Evolutionary conservation across 2,329 filamentous ascomycete genomes (phyloP), one percentile per base, ranked within the genome.

Genomic region (Diaporthe sp.): DNA sequence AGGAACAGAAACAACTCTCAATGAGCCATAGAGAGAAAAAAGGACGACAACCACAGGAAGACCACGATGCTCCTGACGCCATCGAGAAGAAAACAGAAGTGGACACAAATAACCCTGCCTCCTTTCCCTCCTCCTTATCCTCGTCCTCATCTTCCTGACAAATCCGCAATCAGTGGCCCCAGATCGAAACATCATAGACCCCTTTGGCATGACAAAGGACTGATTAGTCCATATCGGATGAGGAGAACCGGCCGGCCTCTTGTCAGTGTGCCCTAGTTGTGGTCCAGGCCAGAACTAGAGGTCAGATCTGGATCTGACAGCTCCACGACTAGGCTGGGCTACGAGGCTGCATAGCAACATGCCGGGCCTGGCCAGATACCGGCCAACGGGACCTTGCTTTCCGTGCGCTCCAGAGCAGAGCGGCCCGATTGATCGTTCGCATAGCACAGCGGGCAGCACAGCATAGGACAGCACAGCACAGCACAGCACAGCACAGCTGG

Each of bases 341-440:
- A 28, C 53, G 19, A 55, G 57, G 34, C 57, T 39, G 10, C 31
- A 53, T 53, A 39, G 46, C 65, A 39, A 42, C 31, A 53, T 39
- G 65, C 31, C 65, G 46, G 46, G 65, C 65, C 31, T 39, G 34
- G 22, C 19, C 31, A 39, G 49, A 53, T 8, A 53, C 46, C 46
- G 65, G 46, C 65, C 31, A 39, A 53, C 65, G 65, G 65, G 65
- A 37, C 65, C 65, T 53, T 68, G 65, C 65, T 68, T 68, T 7
- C 46, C 46, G 65, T 39, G 46, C 65, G 42, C 46, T 28, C 15
- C 65, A 68, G 31, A 53, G 46, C 31, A 68, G 65, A 53, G 65
- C 65, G 46, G 65, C 46, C 65, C 65, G 65, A 53, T 55, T 69
- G 34, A 69, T 55, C 34, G 65, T 68, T 68, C 65, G 34, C 65